Evolutionary conservation across 192 early-diverging fungal genomes (phyloP), one percentile per base, ranked within the genome.

Genomic region (Coemansia asiatica): DNA sequence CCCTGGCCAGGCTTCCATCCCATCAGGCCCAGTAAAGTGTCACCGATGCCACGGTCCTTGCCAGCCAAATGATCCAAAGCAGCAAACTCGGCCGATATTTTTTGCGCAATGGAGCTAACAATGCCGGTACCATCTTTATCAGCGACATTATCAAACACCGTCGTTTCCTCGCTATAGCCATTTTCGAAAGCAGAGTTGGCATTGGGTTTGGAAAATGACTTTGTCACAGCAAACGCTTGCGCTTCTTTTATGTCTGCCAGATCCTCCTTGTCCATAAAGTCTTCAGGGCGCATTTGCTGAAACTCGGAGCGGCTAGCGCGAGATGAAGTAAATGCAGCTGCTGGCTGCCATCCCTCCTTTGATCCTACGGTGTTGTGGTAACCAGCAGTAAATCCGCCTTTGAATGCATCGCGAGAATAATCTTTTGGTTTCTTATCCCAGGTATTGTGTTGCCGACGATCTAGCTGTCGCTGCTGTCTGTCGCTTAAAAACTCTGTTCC

Each of bases 191-290:
- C 8, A 6, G n/a, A n/a, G n/a, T n/a, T n/a, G n/a, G n/a, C n/a
- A n/a, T n/a, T n/a, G n/a, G 50, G 1, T 13, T 16, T 6, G 26
- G 29, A 54, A 61, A 3, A 49, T 10, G 38, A 55, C 26, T 55
- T 6, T 28, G 26, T 21, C 4, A 75, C 64, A 0, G 55, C 15
- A 31, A 75, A n/a, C 28, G 7, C 10, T 48, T 47, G 53, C 8
- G 64, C 21, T 21, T 63, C 74, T 13, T 55, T 63, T 0, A 51
- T 35, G 50, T 83, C 93, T 62, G 86, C 88, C 21, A 92, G 63
- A 63, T 98, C 97, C 66, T 98, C 95, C 6, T 95, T 93, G 77
- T 98, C 97, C 97, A 98, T 98, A 63, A 88, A 97, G 65, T 98
- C 95, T 63, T 96, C 91, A 1, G 69, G 88, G 15, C 72, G 74